These are phyloP conservation scores for Globisporangium nagaii DNA, from an alignment of 352 stramenopile species.

Conservation along the genomic window DNA sequence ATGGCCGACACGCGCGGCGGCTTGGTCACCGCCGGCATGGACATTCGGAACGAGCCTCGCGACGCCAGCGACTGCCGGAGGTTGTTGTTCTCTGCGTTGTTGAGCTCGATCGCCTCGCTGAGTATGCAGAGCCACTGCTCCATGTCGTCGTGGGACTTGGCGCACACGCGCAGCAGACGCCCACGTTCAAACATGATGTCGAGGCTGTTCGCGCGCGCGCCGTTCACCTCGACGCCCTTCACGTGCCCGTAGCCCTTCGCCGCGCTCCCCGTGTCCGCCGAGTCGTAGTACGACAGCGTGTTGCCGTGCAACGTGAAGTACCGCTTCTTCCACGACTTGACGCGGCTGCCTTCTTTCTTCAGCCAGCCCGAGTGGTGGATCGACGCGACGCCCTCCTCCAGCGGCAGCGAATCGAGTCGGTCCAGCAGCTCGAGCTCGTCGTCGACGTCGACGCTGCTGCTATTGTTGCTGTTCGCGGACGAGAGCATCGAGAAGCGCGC, in stretches of 20 bases:
- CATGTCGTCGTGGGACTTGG: constrained; percentile 55
- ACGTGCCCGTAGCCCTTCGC: constrained; percentile 83
- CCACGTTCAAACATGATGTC: constrained; percentile 77
- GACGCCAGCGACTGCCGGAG: constrained; percentile 45
- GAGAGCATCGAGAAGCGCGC: constrained; percentile 48
- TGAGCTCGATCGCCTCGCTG: constrained; percentile 63
- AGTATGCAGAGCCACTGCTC: constrained; percentile 71
- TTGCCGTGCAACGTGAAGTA: constrained; percentile 77
- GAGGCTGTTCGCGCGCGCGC: constrained; percentile 47
- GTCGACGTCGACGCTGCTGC: constrained; percentile 35
- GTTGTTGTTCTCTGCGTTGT: constrained; percentile 52
- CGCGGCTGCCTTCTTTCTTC: constrained; percentile 66
- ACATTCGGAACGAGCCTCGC: constrained; percentile 36
- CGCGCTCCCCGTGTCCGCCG: constrained; percentile 56
- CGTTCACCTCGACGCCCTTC: constrained; percentile 65
- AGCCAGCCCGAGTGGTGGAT: constrained; percentile 76
- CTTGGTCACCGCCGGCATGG: constrained; percentile 13
- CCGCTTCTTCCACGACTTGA: constrained; percentile 80
- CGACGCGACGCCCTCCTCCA: constrained; percentile 38
- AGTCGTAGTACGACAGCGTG: constrained; percentile 81
- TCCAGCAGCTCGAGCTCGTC: constrained; percentile 50
- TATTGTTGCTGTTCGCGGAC: constrained; percentile 12
- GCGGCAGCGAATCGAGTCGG: constrained; percentile 44
- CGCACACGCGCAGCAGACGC: constrained; percentile 63
- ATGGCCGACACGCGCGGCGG: constrained; percentile 24